These are phyloP conservation scores for Dillenia suffruticosa DNA, from an alignment of 164 flowering plant genomes.

Conservation along the genomic window DNA sequence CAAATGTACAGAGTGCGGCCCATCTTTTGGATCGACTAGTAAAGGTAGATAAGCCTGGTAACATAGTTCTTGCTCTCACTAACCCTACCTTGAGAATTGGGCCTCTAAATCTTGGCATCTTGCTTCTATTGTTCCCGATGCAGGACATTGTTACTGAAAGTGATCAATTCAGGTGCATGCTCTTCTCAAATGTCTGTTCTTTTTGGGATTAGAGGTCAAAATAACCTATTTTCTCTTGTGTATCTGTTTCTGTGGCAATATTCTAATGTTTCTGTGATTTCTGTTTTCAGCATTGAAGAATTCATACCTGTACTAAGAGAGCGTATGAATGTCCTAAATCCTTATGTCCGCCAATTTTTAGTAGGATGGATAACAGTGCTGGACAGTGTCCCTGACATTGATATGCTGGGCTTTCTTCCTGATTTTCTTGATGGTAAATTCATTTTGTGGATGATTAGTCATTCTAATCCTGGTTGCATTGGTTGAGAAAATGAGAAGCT, in stretches of 20 bases:
- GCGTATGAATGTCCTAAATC: constrained; percentile 91
- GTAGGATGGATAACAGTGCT: constrained; percentile 99
- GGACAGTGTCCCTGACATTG: constrained; percentile 98
- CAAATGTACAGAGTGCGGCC: constrained; percentile 98
- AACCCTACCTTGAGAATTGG: background rate
- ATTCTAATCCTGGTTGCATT: too few species aligned
- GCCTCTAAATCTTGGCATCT: background rate
- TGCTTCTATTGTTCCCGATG: constrained; percentile 7
- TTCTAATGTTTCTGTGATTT: constrained; percentile 5
- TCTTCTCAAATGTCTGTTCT: constrained; percentile 2
- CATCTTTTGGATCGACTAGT: constrained; percentile 97
- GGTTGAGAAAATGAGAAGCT: background rate
- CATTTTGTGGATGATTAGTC: constrained; percentile 1
- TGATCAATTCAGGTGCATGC: constrained; percentile 91
- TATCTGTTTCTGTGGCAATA: constrained; percentile 1
- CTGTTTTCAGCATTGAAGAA: constrained; percentile 85
- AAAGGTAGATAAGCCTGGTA: constrained; percentile 43
- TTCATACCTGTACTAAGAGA: constrained; percentile 94
- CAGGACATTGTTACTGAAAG: constrained; percentile 99
- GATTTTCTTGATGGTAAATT: constrained; percentile 97
- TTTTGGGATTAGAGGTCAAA: constrained; percentile 6
- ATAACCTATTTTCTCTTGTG: background rate
- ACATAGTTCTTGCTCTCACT: background rate
- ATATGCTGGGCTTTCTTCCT: constrained; percentile 99
- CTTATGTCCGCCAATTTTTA: constrained; percentile 94